These are phyloP conservation scores for Bondarzewia mesenterica DNA, from an alignment of 1,284 basidiomycete species.

Conservation along the genomic window DNA sequence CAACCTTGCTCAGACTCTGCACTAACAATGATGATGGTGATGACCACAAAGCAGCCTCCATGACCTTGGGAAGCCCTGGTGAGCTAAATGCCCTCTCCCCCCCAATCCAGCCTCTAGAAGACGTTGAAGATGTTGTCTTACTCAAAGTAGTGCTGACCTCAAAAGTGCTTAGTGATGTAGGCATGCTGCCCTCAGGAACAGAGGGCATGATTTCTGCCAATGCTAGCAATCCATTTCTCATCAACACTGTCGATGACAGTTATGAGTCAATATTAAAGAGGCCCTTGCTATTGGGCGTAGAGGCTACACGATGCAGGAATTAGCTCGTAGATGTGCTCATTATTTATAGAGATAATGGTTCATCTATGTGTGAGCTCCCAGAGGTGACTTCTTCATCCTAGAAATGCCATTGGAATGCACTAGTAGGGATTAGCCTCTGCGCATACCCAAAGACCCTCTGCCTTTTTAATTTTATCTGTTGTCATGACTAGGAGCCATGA, in stretches of 20 bases:
- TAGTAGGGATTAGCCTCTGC: slow-evolving; percentile 25
- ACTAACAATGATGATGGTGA: slow-evolving; percentile 16
- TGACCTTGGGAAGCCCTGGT: slow-evolving; percentile 21
- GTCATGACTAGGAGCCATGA: slow-evolving; percentile 26
- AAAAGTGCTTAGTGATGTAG: slow-evolving; percentile 37
- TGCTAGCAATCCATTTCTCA: slow-evolving; percentile 73
- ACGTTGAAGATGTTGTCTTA: slow-evolving; percentile 66
- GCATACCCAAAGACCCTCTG: slow-evolving; percentile 26
- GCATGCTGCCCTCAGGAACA: slow-evolving; percentile 11
- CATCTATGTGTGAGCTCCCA: slow-evolving; percentile 26
- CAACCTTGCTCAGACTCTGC: slow-evolving; percentile 51
- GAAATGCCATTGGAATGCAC: slow-evolving; percentile 16
- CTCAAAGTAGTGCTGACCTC: slow-evolving; percentile 60
- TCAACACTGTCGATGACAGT: slow-evolving; percentile 37
- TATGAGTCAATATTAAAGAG: slow-evolving; percentile 61
- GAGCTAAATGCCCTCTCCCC: slow-evolving; percentile 6
- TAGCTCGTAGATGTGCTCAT: slow-evolving; percentile 68
- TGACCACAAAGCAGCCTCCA: slow-evolving; percentile 23
- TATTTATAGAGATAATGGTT: slow-evolving; percentile 50
- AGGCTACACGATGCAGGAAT: slow-evolving; percentile 91
- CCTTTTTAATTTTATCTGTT: slow-evolving; percentile 53
- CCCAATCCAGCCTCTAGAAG: slow-evolving; percentile 46
- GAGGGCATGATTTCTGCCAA: slow-evolving; percentile 40
- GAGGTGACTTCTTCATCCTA: slow-evolving; percentile 9
- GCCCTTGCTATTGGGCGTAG: slow-evolving; percentile 93